A percentile compares a stretch with the other conserved stretches of the same genome.
Evolutionary conservation across 2,329 filamentous ascomycete genomes (phyloP).

Genomic region (Clonostachys rhizophaga): DNA sequence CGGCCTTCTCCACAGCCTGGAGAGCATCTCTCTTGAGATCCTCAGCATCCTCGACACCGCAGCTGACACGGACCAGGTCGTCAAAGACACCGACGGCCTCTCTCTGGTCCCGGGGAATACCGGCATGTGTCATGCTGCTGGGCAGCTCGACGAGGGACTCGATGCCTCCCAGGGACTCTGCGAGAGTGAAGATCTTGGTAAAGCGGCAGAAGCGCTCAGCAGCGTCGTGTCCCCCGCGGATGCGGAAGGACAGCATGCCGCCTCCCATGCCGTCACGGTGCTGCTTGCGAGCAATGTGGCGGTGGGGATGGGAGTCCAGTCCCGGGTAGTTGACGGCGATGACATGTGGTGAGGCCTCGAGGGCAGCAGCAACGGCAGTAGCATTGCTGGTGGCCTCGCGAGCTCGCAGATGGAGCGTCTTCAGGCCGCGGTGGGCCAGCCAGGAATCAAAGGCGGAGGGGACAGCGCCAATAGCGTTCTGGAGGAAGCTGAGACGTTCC

Average conservation of each 20-base stretch:
- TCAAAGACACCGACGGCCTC: conserved; percentile 94
- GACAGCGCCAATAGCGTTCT: conserved; percentile 95
- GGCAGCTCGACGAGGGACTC: conserved; percentile 91
- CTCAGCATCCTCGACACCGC: conserved; percentile 84
- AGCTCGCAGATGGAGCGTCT: conserved; percentile 91
- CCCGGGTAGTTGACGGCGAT: conserved; percentile 94
- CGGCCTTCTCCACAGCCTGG: conserved; percentile 75
- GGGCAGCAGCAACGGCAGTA: conserved; percentile 66
- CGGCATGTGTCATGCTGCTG: conserved; percentile 93
- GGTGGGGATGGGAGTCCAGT: conserved; percentile 80
- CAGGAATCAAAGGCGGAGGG: conserved; percentile 95
- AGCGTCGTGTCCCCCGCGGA: conserved; percentile 78
- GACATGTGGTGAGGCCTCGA: conserved; percentile 78
- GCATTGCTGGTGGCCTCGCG: conserved; percentile 83
- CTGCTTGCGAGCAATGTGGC: conserved; percentile 80
- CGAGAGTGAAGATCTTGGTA: conserved; percentile 87
- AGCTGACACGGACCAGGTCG: conserved; percentile 89
- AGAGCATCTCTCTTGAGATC: conserved; percentile 81
- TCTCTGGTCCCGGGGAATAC: conserved; percentile 84
- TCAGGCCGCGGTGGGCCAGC: conserved; percentile 94
- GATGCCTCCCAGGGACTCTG: conserved; percentile 87
- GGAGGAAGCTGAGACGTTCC: conserved; percentile 78
- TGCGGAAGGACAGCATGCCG: conserved; percentile 96
- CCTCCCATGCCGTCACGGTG: conserved; percentile 93
- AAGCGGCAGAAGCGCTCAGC: conserved; percentile 89